A percentile compares a stretch with the other conserved stretches of the same genome.
Conservation (phyloP, 768 basidiomycete genomes). For the Amanita exitialis region DNA sequence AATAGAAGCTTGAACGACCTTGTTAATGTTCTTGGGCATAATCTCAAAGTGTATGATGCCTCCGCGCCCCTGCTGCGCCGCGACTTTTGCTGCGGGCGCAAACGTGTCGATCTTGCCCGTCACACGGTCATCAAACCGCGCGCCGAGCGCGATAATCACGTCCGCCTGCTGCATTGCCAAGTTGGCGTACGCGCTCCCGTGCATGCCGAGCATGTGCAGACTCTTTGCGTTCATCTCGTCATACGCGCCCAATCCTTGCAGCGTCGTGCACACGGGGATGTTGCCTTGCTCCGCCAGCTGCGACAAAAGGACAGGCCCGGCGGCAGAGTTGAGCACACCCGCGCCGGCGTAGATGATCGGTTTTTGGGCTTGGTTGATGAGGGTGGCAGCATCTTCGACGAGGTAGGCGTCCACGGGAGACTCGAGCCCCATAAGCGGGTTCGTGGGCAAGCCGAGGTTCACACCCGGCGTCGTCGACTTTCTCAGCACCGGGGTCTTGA, state of each 20-base stretch:
- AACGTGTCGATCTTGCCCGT: constrained; percentile 86
- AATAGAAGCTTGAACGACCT: constrained; percentile 91
- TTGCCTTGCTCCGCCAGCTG: constrained; percentile 76
- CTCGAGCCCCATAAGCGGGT: constrained; percentile 52
- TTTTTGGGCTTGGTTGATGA: constrained; percentile 88
- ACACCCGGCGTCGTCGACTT: constrained; percentile 79
- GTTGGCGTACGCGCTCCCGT: constrained; percentile 95
- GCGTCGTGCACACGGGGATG: constrained; percentile 94
- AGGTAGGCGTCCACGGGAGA: constrained; percentile 52
- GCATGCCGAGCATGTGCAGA: constrained; percentile 99
- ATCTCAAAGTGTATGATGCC: constrained; percentile 99
- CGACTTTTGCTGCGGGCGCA: constrained; percentile 83
- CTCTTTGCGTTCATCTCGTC: constrained; percentile 83
- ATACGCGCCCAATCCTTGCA: constrained; percentile 93
- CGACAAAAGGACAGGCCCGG: constrained; percentile 75
- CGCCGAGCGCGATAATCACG: constrained; percentile 94
- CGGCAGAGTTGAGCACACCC: constrained; percentile 73
- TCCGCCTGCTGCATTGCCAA: constrained; percentile 97
- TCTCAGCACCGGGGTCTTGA: constrained; percentile 76
- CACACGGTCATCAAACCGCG: constrained; percentile 95
- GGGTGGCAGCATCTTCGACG: constrained; percentile 74
- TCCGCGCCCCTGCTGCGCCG: constrained; percentile 77
- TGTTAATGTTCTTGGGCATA: constrained; percentile 98
- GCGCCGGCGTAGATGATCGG: constrained; percentile 93
- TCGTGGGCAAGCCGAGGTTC: constrained; percentile 61